Evolutionary conservation across 768 basidiomycete species (phyloP), one percentile per base, ranked within the genome.

Genomic region (Phlebiopsis flavidoalba): DNA sequence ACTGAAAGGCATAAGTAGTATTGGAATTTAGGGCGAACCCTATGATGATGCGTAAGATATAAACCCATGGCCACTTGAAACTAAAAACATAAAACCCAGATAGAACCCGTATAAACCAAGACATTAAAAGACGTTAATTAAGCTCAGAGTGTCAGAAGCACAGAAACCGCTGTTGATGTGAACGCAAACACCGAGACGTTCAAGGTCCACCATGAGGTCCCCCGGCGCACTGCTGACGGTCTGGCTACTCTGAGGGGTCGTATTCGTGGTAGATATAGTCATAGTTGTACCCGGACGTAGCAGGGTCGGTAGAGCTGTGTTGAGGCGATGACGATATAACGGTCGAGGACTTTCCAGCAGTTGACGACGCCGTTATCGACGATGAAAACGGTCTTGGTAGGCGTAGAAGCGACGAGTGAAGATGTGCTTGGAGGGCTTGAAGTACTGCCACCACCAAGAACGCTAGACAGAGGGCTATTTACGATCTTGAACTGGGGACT

Each of bases 401-500:
- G 17, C 26, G 62, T 11, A 11, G 51, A 33, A 40, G 50, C 10
- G 5, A 24, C 17, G 8, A 8, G 10, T 22, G 57, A 50, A 22
- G 49, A 26, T 35, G 58, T 22, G 33, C 48, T 5, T 7, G 21
- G 14, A 7, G 64, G 37, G 48, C 43, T 22, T 3, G 58, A 7
- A 17, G 64, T 26, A 19, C 53, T 54, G 21, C 8, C 37, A 6
- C 37, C 15, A 14, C n/a, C 40, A 36, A 19, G 37, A 5, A 53
- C 15, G 2, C 45, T 57, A 8, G 63, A 60, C 22, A 59, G 12
- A 46, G 64, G 52, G n/a, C 57, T 58, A 40, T 60, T 47, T 8
- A 53, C 52, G 53, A 75, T 76, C 50, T 69, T 66, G 63, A 74
- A 67, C 46, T 60, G 14, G 14, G 59, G 60, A 21, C 67, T 70